Conservation (phyloP, 176 grass and related monocot species). For the Phoenix roebelenii region DNA sequence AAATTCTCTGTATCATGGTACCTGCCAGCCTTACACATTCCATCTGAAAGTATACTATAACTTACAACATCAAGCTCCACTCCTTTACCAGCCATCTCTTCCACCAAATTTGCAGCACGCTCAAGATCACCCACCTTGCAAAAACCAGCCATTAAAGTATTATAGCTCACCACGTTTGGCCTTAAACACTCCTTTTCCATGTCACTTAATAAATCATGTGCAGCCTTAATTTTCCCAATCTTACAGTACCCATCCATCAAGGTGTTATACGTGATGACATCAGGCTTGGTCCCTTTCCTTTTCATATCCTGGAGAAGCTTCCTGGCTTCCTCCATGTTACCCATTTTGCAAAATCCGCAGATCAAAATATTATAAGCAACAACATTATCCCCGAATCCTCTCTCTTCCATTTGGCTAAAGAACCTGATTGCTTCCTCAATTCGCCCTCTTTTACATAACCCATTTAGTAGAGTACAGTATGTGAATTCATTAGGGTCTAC, state of each 20-base stretch:
- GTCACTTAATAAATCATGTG: constrained; percentile 17
- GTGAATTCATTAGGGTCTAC: constrained; percentile 19
- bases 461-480: constrained; percentile 10
- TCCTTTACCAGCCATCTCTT: constrained; percentile 28
- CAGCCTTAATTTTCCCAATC: constrained; percentile 17
- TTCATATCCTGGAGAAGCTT: constrained; percentile 12
- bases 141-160: constrained; percentile 18
- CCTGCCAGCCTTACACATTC: constrained; percentile 11
- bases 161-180: constrained; percentile 24
- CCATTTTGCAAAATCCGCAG: constrained; percentile 29
- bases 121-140: constrained; percentile 22
- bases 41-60: constrained; percentile 17
- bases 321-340: constrained; percentile 22
- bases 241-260: constrained; percentile 35
- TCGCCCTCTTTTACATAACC: constrained; percentile 17
- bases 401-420: constrained; percentile 1
- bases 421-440: constrained; percentile 12
- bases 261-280: constrained; percentile 22
- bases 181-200: constrained; percentile 12
- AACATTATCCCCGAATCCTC: constrained; percentile 4
- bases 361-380: constrained; percentile 27
- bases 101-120: constrained; percentile 18
- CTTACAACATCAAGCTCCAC: constrained; percentile 16
- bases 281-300: constrained; percentile 11
- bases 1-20: constrained; percentile 10